phyloP scores from a whole-genome alignment of 2,329 filamentous ascomycete species.

The Pseudogymnoascus verrucosus region DNA sequence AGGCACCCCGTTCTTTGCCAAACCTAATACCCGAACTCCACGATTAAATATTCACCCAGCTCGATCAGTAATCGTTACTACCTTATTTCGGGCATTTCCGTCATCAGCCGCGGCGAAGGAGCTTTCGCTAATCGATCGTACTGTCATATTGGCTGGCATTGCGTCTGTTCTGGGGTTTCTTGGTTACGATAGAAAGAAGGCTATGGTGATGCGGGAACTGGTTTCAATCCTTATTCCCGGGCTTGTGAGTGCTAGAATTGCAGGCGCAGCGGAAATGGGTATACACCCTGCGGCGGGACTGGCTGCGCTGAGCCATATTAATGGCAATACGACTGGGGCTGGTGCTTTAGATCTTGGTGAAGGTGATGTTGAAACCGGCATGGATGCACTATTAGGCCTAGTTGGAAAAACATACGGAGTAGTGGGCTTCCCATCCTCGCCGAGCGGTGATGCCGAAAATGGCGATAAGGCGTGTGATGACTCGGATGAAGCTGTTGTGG shows the following conservation, averaged over 20 bases:
- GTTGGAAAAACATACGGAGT: conserved; percentile 58
- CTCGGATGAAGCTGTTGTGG: conserved; percentile 44
- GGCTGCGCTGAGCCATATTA: conserved; percentile 56
- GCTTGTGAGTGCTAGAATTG: conserved; percentile 81
- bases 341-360: conserved; percentile 54
- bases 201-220: conserved; percentile 79
- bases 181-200: conserved; percentile 80
- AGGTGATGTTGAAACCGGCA: conserved; percentile 56
- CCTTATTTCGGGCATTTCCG: conserved; percentile 64
- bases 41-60: conserved; percentile 48
- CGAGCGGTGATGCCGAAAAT: conserved; percentile 14
- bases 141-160: conserved; percentile 76
- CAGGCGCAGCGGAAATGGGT: conserved; percentile 90
- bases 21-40: conserved; percentile 38
- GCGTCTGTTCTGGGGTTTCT: conserved; percentile 75
- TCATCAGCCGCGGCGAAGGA: conserved; percentile 53
- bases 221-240: conserved; percentile 75
- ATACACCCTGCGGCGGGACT: conserved; percentile 89
- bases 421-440: conserved; percentile 40
- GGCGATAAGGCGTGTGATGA: conserved; percentile 29
- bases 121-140: conserved; percentile 66
- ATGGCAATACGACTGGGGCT: conserved; percentile 41
- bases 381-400: conserved; percentile 54
- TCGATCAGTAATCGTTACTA: conserved; percentile 55
- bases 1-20: conserved; percentile 47